Base-by-base conservation (phyloP, 2,329 filamentous ascomycete species). In the Elsinoe perseae region DNA sequence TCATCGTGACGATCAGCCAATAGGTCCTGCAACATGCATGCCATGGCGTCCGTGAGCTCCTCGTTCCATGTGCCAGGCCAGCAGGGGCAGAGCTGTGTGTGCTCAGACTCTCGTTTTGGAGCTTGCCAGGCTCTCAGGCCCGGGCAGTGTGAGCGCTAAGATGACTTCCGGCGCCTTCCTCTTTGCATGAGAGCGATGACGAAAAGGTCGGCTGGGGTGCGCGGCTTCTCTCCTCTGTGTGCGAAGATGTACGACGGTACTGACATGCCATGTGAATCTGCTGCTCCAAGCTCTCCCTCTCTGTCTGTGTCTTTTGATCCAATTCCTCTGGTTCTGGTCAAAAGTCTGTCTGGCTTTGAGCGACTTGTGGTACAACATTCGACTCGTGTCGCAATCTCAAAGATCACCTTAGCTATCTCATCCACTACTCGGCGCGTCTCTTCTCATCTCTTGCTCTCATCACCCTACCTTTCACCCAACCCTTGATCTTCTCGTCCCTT, bases 1-100 rank as follows among this genome's bases (percentile, higher is more conserved):
- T 30, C n/a, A 12, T 20, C 14, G 44, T 50, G 48, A 52, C 28
- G 48, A 52, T 52, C 48, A 38, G 28, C 48, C 48, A 52, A 52
- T 52, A 34, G 16, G 40, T 44, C n/a, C 23, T 25, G 40, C 40
- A 10, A 18, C 40, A 44, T 44, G 40, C 40, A 18, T 44, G 40
- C 23, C 40, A 44, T 44, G 40, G 40, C 44, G 44, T 50, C 44
- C 44, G 44, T 50, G 44, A 30, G 3, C 21, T 32, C 16, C 10
- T 25, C 16, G 44, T 50, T 50, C 44, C 25, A 48, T 48, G 43
- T 48, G 43, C 43, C 23, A 27, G 43, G n/a, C 10, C 16, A 18
- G 23, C 10, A 25, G 43, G 20, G 43, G 18, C 38, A 18, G n/a
- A 23, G 20, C n/a, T 36, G 32, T 14, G 16, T 14, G 34, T n/a